Evolutionary conservation across 1,284 basidiomycete genomes (phyloP).

Genomic region (Tetrapyrgos nigripes): DNA sequence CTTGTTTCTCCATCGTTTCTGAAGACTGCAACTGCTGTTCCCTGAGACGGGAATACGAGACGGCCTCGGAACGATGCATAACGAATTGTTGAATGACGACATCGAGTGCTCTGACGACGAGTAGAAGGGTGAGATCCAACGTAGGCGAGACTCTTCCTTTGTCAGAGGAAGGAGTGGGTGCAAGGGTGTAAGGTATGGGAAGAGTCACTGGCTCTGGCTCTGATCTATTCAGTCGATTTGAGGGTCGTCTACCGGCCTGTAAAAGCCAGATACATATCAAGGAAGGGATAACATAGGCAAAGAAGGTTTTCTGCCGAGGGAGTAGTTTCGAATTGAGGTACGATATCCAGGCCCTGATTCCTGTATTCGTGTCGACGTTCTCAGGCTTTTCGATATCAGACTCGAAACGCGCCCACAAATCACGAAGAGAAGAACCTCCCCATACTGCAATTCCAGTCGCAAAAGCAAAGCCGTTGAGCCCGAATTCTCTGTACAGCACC

Average conservation of each 20-base stretch:
- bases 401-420: slow-evolving; percentile 48
- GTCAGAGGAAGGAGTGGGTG: slow-evolving; percentile 16
- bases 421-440: slow-evolving; percentile 61
- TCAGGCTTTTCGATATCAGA: slow-evolving; percentile 14
- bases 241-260: slow-evolving; percentile 50
- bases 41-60: slow-evolving; percentile 12
- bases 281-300: slow-evolving; percentile 65
- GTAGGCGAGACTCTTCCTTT: slow-evolving; percentile 53
- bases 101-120: slow-evolving; percentile 76
- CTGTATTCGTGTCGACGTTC: slow-evolving; percentile 5
- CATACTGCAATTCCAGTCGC: slow-evolving; percentile 67
- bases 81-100: slow-evolving; percentile 59
- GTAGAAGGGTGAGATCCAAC: slow-evolving; percentile 69
- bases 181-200: slow-evolving; percentile 24
- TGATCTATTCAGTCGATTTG: slow-evolving; percentile 27
- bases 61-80: slow-evolving; percentile 32
- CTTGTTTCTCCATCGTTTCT: slow-evolving; percentile 15
- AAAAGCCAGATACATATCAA: slow-evolving; percentile 60
- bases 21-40: slow-evolving; percentile 20
- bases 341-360: slow-evolving; percentile 7
- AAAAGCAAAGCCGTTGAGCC: slow-evolving; percentile 68
- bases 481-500: slow-evolving; percentile 60
- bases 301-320: slow-evolving; percentile 55
- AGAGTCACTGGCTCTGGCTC: slow-evolving; percentile 17
- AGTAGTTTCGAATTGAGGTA: slow-evolving; percentile 30